A percentile compares a stretch with the other conserved stretches of the same genome.
Conservation (phyloP, 129 eudicot genomes). For the Sambucus nigra region DNA sequence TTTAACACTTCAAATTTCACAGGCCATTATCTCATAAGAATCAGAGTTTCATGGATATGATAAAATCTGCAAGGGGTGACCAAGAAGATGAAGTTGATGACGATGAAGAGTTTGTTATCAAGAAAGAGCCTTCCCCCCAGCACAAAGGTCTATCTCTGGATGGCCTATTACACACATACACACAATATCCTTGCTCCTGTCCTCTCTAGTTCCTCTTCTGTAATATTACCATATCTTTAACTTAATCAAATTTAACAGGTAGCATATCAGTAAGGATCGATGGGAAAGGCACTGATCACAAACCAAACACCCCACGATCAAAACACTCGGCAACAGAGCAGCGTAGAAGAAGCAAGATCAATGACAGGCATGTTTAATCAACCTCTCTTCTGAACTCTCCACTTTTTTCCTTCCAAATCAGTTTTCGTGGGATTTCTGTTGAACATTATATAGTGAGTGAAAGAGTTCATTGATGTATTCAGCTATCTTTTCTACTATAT, state of each 20-base stretch:
- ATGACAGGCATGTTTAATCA: slow-evolving; percentile 69
- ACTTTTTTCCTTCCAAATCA: neutral
- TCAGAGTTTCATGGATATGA: slow-evolving; percentile 68
- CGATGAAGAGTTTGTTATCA: slow-evolving; percentile 50
- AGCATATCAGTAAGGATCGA: slow-evolving; percentile 52
- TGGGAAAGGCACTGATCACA: slow-evolving; percentile 41
- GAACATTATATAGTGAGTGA: too few species aligned
- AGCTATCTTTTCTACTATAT: too few species aligned
- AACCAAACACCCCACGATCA: slow-evolving; percentile 84
- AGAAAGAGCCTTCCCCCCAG: slow-evolving; percentile 62
- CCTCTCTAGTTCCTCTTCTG: neutral
- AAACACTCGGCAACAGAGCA: slow-evolving; percentile 99
- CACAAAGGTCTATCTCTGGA: slow-evolving; percentile 46
- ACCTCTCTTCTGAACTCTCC: neutral
- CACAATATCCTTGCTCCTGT: neutral
- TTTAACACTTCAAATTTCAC: slow-evolving; percentile 10
- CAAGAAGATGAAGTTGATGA: slow-evolving; percentile 52
- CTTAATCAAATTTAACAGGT: slow-evolving; percentile 26
- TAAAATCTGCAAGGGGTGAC: slow-evolving; percentile 40
- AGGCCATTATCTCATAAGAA: slow-evolving; percentile 51
- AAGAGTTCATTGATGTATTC: too few species aligned
- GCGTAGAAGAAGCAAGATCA: slow-evolving; percentile 94
- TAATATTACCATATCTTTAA: slow-evolving; percentile 3
- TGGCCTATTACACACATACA: slow-evolving; percentile 4
- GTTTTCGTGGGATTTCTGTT: neutral